A percentile compares a stretch with the other conserved stretches of the same genome.
Evolutionary conservation across 2,329 filamentous ascomycete species (phyloP).

Genomic region (Zymoseptoria crescenta): DNA sequence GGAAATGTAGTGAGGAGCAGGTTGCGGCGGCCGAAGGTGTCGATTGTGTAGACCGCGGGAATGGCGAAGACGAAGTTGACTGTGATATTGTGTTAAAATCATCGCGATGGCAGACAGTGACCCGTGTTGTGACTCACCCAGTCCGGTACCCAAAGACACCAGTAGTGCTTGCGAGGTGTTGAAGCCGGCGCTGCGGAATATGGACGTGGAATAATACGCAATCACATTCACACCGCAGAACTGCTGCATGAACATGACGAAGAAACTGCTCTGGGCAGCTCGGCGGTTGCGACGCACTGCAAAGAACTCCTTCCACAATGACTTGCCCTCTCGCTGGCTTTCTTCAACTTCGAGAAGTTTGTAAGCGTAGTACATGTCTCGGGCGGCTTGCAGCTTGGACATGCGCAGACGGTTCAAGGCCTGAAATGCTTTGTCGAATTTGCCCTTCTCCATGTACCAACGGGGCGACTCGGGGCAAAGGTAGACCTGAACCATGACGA

Average conservation of each 20-base stretch:
- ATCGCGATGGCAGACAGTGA: too few species aligned
- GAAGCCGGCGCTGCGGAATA: slow-evolving; percentile 25
- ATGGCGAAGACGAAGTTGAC: slow-evolving; percentile 23
- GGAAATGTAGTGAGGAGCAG: slow-evolving; percentile 39
- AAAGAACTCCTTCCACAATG: slow-evolving; percentile 33
- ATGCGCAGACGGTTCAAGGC: slow-evolving; percentile 30
- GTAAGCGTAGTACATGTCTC: slow-evolving; percentile 34
- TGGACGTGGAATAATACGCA: slow-evolving; percentile 25
- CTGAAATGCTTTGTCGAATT: slow-evolving; percentile 31
- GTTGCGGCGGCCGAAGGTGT: slow-evolving; percentile 38
- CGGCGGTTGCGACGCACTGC: slow-evolving; percentile 25
- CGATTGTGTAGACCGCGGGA: slow-evolving; percentile 34
- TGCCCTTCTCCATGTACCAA: slow-evolving; percentile 35
- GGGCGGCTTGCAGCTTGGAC: slow-evolving; percentile 32
- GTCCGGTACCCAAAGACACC: slow-evolving; percentile 26
- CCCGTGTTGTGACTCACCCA: slow-evolving; percentile 3
- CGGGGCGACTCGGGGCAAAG: slow-evolving; percentile 37
- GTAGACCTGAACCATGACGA: slow-evolving; percentile 29
- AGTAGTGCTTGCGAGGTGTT: slow-evolving; percentile 20
- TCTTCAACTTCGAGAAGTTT: slow-evolving; percentile 32
- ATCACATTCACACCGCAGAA: slow-evolving; percentile 26
- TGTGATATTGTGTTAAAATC: background rate
- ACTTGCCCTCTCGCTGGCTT: slow-evolving; percentile 28
- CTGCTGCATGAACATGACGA: slow-evolving; percentile 31
- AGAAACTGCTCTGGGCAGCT: slow-evolving; percentile 27